Conservation (phyloP, 192 early-diverging fungal genomes). For the Diversispora epigaea region DNA sequence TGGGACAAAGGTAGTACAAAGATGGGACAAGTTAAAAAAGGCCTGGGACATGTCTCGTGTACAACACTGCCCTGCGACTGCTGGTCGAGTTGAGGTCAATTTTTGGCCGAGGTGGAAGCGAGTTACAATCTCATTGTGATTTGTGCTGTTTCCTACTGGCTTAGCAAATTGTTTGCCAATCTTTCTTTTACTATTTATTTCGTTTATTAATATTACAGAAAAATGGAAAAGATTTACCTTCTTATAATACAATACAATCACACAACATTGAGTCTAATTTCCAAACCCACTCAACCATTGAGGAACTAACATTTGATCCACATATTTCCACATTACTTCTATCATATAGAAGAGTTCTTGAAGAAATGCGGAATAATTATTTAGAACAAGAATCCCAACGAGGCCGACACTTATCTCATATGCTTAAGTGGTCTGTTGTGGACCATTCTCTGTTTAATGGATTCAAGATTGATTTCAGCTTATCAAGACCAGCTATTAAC, state of each 20-base stretch:
- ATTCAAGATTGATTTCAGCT: conserved; percentile 4
- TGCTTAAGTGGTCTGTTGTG: conserved; percentile 30
- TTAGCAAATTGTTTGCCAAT: conserved; percentile 23
- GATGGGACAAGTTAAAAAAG: too few species aligned
- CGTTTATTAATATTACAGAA: conserved; percentile 26
- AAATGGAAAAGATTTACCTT: neutral
- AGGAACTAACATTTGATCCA: neutral
- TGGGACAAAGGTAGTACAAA: too few species aligned
- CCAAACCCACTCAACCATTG: conserved; percentile 7
- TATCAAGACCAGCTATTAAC: conserved; percentile 20
- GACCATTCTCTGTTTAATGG: conserved; percentile 19
- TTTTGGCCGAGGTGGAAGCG: neutral
- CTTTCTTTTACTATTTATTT: conserved; percentile 12
- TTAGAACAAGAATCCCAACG: conserved; percentile 20
- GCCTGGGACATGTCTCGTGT: too few species aligned
- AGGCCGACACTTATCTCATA: conserved; percentile 25
- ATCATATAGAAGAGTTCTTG: conserved; percentile 27
- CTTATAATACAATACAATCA: conserved; percentile 19
- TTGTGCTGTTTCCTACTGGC: conserved; percentile 19
- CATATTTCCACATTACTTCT: conserved; percentile 24
- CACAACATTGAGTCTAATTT: neutral
- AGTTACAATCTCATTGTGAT: conserved; percentile 25
- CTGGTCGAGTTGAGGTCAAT: neutral
- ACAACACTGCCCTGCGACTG: neutral
- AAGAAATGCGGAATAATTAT: conserved; percentile 25